These are phyloP conservation scores for Tylopilus subfusipes DNA, from an alignment of 768 basidiomycete genomes.

Conservation along the genomic window DNA sequence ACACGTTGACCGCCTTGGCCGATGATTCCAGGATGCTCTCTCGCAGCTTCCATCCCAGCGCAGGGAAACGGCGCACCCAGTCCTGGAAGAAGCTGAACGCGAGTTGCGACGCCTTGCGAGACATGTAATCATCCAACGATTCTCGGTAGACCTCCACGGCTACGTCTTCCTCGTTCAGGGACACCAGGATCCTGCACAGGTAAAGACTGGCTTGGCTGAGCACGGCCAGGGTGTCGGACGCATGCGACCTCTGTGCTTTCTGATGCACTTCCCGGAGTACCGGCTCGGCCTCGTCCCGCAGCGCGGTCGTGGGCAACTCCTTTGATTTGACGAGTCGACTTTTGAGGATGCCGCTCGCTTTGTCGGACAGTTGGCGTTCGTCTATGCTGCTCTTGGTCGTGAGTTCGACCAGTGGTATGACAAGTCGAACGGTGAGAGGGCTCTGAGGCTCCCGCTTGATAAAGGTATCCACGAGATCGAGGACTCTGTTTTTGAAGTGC, in stretches of 20 bases:
- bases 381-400: conserved; percentile 62
- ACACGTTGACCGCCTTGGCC: conserved; percentile 65
- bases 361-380: conserved; percentile 86
- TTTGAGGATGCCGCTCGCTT: conserved; percentile 76
- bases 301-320: conserved; percentile 47
- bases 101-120: conserved; percentile 75
- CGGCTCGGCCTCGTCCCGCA: conserved; percentile 35
- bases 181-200: conserved; percentile 51
- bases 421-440: conserved; percentile 58
- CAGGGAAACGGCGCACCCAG: conserved; percentile 64
- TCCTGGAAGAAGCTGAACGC: conserved; percentile 75
- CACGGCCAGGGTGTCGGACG: conserved; percentile 57
- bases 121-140: conserved; percentile 73
- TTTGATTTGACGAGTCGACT: conserved; percentile 72
- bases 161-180: conserved; percentile 36
- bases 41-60: conserved; percentile 62
- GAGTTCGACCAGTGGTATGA: conserved; percentile 77
- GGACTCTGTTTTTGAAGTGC: conserved; percentile 93
- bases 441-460: conserved; percentile 76
- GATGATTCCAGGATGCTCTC: conserved; percentile 54
- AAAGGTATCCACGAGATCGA: conserved; percentile 90
- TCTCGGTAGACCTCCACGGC: conserved; percentile 55
- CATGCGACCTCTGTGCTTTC: conserved; percentile 64
- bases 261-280: conserved; percentile 64
- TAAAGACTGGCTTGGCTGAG: conserved; percentile 72